These are phyloP conservation scores for Boletus tylopilopsis DNA, from an alignment of 768 basidiomycete genomes.

Conservation along the genomic window DNA sequence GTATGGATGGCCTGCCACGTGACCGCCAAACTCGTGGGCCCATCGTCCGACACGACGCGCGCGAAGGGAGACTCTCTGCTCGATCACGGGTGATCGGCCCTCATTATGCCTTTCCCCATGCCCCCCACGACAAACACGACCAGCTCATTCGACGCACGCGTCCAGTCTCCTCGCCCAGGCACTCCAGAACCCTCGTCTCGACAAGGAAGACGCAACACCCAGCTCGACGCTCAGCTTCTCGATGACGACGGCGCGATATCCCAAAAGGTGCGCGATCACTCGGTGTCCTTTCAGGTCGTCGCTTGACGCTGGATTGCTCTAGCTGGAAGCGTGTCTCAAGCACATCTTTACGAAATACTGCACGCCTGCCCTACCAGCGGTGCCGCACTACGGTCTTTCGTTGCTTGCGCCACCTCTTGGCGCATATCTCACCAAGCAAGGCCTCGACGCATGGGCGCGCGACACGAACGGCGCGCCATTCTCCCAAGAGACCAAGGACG, in stretches of 20 bases:
- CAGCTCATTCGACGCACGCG: slow-evolving; percentile 16
- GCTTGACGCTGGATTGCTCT: background rate
- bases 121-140: slow-evolving; percentile 1
- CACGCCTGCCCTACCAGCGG: slow-evolving; percentile 36
- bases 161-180: slow-evolving; percentile 51
- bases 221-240: slow-evolving; percentile 52
- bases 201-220: slow-evolving; percentile 54
- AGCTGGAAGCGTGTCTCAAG: slow-evolving; percentile 68
- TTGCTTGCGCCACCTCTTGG: slow-evolving; percentile 46
- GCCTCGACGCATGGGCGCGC: slow-evolving; percentile 69
- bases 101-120: slow-evolving; percentile 15
- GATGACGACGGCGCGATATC: slow-evolving; percentile 71
- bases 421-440: slow-evolving; percentile 57
- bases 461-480: slow-evolving; percentile 86
- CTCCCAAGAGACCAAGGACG: slow-evolving; percentile 71
- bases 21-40: slow-evolving; percentile 16
- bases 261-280: slow-evolving; percentile 43
- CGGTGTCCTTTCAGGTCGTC: background rate
- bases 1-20: slow-evolving; percentile 9
- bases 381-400: slow-evolving; percentile 14
- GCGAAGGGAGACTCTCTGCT: slow-evolving; percentile 7
- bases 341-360: slow-evolving; percentile 83
- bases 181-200: slow-evolving; percentile 60
- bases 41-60: slow-evolving; percentile 24
- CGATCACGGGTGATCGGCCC: slow-evolving; percentile 20